Base-by-base conservation (phyloP, 2,329 filamentous ascomycete species). In the Blastomyces percursus region DNA sequence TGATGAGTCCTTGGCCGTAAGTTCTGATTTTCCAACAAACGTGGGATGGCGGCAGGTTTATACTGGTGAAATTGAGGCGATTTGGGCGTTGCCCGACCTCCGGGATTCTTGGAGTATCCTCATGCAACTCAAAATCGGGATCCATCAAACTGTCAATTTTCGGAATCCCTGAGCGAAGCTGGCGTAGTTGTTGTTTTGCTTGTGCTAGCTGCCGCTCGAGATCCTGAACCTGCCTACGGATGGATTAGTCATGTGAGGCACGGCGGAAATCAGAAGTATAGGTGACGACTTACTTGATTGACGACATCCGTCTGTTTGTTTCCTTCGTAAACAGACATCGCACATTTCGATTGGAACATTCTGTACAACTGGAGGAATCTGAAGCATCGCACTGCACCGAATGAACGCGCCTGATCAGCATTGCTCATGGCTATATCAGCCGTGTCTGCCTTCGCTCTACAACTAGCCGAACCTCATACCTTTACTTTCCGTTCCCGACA, bases 291-390 rank as follows among this genome's bases (percentile, higher is more conserved):
- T 52, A 57, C 84, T 97, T 99, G 78, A 97, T 97, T 1, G 93
- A 97, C 21, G 94, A 97, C 94, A 99, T 99, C 65, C 94, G 86
- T 64, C 94, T 84, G 74, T 99, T 99, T 14, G 94, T 99, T 76
- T 99, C 94, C 77, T 99, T 99, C 59, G 94, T 99, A 73, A 99
- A 99, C 72, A 97, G 93, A 73, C 94, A 99, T 75, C 95, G 96
- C 67, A 97, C 93, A 72, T 93, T 95, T 67, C 94, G 87, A 74
- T 92, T 96, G 4, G 91, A 94, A 77, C 94, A 99, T 77, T 99
- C 94, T 1, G 94, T 96, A 75, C 94, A 99, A 76, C 93, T 96
- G 12, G 90, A 87, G 21, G 90, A 96, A 73, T 97, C 94, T 19
- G 94, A 97, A 40, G 94, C 94, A 79, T 99, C 94, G 75, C 94